These are phyloP conservation scores for Sclerotinia sclerotiorum DNA, from an alignment of 2,329 filamentous ascomycete species.

Conservation along the genomic window DNA sequence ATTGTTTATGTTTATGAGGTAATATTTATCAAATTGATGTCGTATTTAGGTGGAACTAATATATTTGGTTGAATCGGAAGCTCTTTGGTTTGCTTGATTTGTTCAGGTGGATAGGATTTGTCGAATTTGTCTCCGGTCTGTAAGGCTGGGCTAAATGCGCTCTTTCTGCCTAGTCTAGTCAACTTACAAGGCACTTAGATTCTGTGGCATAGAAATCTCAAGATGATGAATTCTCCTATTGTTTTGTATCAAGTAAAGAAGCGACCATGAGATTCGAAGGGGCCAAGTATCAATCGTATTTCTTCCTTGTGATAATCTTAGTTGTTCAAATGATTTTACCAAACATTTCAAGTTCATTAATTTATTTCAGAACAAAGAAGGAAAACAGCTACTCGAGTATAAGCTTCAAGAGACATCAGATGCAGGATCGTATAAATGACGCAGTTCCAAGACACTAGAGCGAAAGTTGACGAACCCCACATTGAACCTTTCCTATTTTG, in stretches of 20 bases:
- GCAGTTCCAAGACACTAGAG: constrained; percentile 11
- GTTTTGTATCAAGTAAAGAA: neutral
- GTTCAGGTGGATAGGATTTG: neutral
- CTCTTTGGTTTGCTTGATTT: neutral
- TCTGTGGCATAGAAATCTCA: neutral
- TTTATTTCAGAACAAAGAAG: constrained; percentile 1
- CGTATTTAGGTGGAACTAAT: neutral
- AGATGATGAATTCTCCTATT: neutral
- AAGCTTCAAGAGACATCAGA: neutral
- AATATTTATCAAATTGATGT: neutral
- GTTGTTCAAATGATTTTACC: neutral
- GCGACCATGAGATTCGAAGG: too few relatives aligned
- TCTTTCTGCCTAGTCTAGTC: neutral
- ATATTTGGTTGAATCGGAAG: neutral
- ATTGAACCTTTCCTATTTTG: neutral
- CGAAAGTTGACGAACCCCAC: neutral
- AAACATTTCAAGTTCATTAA: neutral
- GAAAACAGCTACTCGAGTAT: neutral
- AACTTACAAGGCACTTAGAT: neutral
- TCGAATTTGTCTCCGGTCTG: neutral
- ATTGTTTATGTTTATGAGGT: neutral
- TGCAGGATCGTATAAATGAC: constrained; percentile 4
- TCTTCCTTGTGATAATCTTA: neutral
- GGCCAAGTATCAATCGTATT: neutral
- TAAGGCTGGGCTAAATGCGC: constrained; percentile 5